Conservation (phyloP, 1,284 basidiomycete genomes). For the Microbotryum intermedium region DNA sequence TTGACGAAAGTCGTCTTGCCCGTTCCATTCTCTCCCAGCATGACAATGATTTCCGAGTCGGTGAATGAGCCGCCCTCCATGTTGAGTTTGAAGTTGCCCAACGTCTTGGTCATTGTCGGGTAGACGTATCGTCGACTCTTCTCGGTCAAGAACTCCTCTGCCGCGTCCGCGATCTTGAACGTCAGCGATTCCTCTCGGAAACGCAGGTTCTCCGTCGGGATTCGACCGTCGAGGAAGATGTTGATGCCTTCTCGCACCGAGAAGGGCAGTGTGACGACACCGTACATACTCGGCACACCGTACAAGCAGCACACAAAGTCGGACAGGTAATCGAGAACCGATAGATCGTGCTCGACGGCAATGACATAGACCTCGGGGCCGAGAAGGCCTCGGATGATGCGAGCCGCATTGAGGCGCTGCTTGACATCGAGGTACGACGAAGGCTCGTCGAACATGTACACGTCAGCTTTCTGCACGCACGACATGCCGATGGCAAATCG, state of each 20-base stretch:
- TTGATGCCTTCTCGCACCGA: constrained; percentile 98
- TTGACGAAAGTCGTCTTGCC: constrained; percentile 96
- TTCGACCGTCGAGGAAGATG: constrained; percentile 94
- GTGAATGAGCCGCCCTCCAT: constrained; percentile 80
- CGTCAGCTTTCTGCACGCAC: constrained; percentile 83
- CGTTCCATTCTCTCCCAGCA: constrained; percentile 95
- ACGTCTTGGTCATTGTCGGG: constrained; percentile 89
- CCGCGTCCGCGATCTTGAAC: constrained; percentile 93
- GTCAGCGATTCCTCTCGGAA: constrained; percentile 88
- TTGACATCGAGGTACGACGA: constrained; percentile 93
- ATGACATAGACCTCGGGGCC: constrained; percentile 78
- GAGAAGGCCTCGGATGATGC: constrained; percentile 80
- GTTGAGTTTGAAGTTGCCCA: constrained; percentile 85
- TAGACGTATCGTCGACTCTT: constrained; percentile 80
- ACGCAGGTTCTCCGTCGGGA: constrained; percentile 94
- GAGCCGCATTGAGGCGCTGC: constrained; percentile 90
- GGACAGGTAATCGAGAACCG: constrained; percentile 91
- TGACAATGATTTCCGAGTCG: constrained; percentile 94
- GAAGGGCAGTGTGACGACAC: constrained; percentile 94
- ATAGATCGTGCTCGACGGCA: constrained; percentile 94
- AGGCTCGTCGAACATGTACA: constrained; percentile 98
- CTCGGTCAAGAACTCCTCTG: constrained; percentile 72
- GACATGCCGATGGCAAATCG: constrained; percentile 91
- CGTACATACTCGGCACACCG: constrained; percentile 92
- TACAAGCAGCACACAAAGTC: constrained; percentile 96